Conservation (phyloP, 345 rosid species). For the Eutrema heterophyllum region DNA sequence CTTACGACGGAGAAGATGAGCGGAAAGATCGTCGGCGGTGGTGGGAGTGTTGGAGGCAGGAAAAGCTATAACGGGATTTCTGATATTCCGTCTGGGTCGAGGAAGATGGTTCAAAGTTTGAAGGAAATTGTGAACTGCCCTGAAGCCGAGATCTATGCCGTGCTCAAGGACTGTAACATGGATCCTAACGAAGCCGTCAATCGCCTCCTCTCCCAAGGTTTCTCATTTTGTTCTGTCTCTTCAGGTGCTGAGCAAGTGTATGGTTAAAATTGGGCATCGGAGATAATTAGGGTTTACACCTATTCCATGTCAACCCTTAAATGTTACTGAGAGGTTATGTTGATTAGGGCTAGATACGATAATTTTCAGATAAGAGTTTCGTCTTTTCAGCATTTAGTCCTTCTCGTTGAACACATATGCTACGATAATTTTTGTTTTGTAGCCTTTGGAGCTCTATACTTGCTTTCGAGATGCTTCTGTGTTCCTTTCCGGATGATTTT, state of each 20-base stretch:
- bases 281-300: not conserved
- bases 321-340: not conserved
- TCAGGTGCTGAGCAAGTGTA: not conserved
- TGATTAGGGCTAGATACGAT: not conserved
- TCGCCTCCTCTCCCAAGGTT: constrained; percentile 91
- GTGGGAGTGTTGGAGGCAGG: constrained; percentile 29
- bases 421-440: not conserved
- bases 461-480: not conserved
- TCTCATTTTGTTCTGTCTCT: not conserved
- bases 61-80: constrained; percentile 58
- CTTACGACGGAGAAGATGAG: constrained; percentile 35
- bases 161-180: constrained; percentile 91
- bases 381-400: not conserved
- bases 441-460: not conserved
- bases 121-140: constrained; percentile 88
- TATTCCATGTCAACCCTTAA: not conserved
- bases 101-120: constrained; percentile 81
- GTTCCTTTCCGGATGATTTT: not conserved
- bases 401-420: not conserved
- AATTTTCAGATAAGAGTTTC: not conserved
- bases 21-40: constrained; percentile 51
- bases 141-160: constrained; percentile 87
- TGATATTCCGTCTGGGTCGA: constrained; percentile 63
- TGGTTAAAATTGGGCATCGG: not conserved
- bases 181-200: constrained; percentile 96